Evolutionary conservation across 805 yeast genomes (phyloP), one percentile per base, ranked within the genome.

Genomic region (Cyberlindnera nakhonratchasimensis): DNA sequence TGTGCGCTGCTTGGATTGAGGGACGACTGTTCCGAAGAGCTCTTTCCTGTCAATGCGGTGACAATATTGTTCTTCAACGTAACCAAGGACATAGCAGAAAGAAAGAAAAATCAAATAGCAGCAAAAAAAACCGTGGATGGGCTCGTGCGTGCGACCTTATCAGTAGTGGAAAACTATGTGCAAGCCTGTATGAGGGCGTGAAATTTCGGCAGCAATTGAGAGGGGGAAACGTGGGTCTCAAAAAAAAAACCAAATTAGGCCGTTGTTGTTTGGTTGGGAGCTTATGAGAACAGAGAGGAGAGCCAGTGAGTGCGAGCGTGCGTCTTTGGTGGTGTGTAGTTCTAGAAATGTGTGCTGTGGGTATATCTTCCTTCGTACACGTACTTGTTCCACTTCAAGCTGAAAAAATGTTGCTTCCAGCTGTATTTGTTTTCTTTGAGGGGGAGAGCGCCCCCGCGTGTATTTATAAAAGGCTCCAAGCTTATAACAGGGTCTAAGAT

Each of bases 61-160:
- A 46, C 50, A 36, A 55, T 49, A 2, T 57, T 52, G 46, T 57
- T 54, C 42, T 57, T 57, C 21, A 57, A 28, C 11, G 60, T 31
- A 23, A 57, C 61, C 16, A 57, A 31, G 17, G 57, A 50, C 61
- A 57, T 56, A 21, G 17, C 46, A 14, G 7, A 20, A 16, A n/a
- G n/a, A n/a, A n/a, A n/a, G n/a, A n/a, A n/a, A n/a, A n/a, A n/a
- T n/a, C n/a, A 26, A 29, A 14, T 7, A 26, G 10, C 7, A n/a
- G 37, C n/a, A 22, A 10, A 12, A 30, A 24, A 20, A 20, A 5
- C n/a, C n/a, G n/a, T n/a, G n/a, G n/a, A n/a, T n/a, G n/a, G n/a
- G n/a, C n/a, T n/a, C 23, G 37, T 25, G 14, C 18, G 31, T 17
- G 34, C 35, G 35, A 30, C 34, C 43, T 41, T 21, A 32, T 22